Conservation (phyloP, 176 grass and related monocot genomes). For the Oryza nivara region DNA sequence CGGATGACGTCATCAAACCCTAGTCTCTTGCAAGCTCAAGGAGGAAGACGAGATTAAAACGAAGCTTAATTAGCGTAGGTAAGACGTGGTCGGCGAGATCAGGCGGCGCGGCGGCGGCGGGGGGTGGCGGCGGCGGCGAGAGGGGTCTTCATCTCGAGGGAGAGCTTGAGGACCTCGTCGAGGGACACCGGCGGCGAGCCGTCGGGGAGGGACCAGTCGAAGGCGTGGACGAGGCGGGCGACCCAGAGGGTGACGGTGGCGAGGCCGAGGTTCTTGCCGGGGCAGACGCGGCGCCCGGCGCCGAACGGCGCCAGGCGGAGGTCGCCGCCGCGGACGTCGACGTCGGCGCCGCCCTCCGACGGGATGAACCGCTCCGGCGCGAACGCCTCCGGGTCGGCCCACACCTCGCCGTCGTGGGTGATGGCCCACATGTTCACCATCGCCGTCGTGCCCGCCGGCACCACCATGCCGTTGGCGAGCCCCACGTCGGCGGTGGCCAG, state of each 20-base stretch:
- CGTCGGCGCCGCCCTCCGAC: slow-evolving; percentile 60
- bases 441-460: slow-evolving; percentile 70
- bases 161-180: slow-evolving; percentile 84
- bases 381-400: slow-evolving; percentile 54
- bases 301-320: slow-evolving; percentile 80
- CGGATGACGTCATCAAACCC: neutral
- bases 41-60: neutral
- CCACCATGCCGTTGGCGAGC: slow-evolving; percentile 74
- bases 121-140: slow-evolving; percentile 50
- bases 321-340: slow-evolving; percentile 82
- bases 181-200: slow-evolving; percentile 46
- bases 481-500: slow-evolving; percentile 68
- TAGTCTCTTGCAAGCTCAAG: neutral
- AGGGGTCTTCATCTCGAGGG: slow-evolving; percentile 78
- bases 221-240: slow-evolving; percentile 58
- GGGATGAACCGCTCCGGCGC: slow-evolving; percentile 56
- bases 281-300: slow-evolving; percentile 77
- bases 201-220: slow-evolving; percentile 53
- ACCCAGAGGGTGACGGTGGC: slow-evolving; percentile 72
- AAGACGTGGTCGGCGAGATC: neutral
- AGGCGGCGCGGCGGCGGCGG: slow-evolving; percentile 15
- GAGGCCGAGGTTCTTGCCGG: slow-evolving; percentile 82
- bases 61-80: neutral
- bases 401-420: slow-evolving; percentile 63
- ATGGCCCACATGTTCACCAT: slow-evolving; percentile 98